These are phyloP conservation scores for Spatholobus suberectus DNA, from an alignment of 306 rosid genomes.

Conservation along the genomic window DNA sequence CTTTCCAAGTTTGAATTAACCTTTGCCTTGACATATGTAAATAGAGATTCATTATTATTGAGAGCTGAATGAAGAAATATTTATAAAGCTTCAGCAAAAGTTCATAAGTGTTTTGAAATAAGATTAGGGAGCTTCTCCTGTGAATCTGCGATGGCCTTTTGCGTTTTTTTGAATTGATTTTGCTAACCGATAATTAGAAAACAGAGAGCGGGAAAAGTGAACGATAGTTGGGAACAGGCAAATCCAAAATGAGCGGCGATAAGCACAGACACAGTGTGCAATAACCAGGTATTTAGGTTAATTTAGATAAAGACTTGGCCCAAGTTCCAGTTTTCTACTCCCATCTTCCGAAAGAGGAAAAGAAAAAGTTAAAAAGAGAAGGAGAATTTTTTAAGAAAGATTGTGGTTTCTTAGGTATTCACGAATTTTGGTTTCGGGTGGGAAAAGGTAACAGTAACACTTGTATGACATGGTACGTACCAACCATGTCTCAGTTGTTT, in stretches of 20 bases:
- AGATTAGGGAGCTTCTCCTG: neutral
- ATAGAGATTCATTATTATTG: neutral
- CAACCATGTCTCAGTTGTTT: neutral
- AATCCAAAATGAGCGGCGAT: constrained; percentile 59
- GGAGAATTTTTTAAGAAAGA: neutral
- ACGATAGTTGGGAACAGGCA: neutral
- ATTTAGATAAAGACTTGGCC: constrained; percentile 58
- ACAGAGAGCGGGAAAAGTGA: constrained; percentile 35
- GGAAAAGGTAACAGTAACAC: constrained; percentile 26
- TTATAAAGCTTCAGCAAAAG: neutral
- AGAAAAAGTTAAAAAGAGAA: constrained; percentile 40
- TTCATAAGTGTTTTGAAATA: neutral
- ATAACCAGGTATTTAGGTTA: constrained; percentile 20
- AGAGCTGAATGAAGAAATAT: neutral
- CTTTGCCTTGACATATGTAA: neutral
- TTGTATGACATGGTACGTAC: neutral
- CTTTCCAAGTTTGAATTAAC: neutral
- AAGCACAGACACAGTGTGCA: constrained; percentile 37
- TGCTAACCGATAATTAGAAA: neutral
- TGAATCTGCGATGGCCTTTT: neutral
- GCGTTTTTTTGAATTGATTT: neutral
- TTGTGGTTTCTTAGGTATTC: constrained; percentile 59
- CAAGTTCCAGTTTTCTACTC: constrained; percentile 28
- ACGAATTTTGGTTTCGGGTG: constrained; percentile 31
- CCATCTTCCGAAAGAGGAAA: constrained; percentile 34